Evolutionary conservation across 495 filamentous ascomycete genomes (phyloP).

Genomic region (Penicillium lagena): DNA sequence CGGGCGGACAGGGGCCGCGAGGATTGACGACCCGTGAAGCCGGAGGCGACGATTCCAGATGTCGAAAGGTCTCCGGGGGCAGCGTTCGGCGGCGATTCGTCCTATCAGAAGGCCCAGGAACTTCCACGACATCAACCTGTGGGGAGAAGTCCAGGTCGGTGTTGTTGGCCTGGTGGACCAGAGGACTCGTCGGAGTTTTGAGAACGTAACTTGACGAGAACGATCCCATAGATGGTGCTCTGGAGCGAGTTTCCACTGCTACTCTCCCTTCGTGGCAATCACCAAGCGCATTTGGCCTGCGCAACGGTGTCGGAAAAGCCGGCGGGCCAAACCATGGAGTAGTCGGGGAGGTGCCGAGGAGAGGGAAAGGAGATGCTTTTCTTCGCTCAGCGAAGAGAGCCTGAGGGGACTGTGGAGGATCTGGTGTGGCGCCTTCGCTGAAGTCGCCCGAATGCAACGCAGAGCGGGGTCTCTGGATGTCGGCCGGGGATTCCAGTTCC

Average conservation of each 20-base stretch:
- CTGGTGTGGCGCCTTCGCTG: conserved; percentile 46
- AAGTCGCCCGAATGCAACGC: conserved; percentile 90
- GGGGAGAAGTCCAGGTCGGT: conserved; percentile 69
- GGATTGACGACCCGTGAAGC: conserved; percentile 10
- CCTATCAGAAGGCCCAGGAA: conserved; percentile 34
- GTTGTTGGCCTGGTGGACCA: conserved; percentile 85
- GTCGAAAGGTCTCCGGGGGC: conserved; percentile 48
- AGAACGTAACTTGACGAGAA: conserved; percentile 80
- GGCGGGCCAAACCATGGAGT: conserved; percentile 42
- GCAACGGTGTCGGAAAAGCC: conserved; percentile 11
- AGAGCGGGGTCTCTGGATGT: conserved; percentile 78
- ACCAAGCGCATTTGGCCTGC: conserved; percentile 7
- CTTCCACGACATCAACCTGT: conserved; percentile 21
- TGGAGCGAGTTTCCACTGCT: conserved; percentile 19
- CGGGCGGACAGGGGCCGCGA: conserved; percentile 13
- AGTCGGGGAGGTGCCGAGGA: conserved; percentile 38
- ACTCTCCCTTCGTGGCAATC: conserved; percentile 10
- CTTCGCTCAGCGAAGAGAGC: conserved; percentile 15
- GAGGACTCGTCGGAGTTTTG: conserved; percentile 83
- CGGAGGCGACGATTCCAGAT: conserved; percentile 31
- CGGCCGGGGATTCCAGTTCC: conserved; percentile 32
- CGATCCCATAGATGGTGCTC: conserved; percentile 64
- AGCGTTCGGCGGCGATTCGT: conserved; percentile 53
- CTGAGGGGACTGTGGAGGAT: conserved; percentile 12
- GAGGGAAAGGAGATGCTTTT: conserved; percentile 10